Conservation (phyloP, 192 early-diverging fungal species). For the Phycomyces blakesleeanus region DNA sequence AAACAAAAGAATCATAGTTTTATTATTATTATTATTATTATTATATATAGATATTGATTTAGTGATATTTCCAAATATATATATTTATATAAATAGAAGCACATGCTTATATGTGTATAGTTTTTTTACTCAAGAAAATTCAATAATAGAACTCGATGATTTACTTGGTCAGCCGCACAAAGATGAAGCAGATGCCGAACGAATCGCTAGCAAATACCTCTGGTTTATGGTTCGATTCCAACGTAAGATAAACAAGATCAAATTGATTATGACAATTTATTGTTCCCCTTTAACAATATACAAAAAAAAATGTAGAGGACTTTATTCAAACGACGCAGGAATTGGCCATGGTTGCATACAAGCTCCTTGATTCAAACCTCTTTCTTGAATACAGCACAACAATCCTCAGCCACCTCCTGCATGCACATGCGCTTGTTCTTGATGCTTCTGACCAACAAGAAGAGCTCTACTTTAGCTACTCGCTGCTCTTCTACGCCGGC, state of each 20-base stretch:
- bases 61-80: too few species aligned
- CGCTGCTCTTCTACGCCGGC: conserved; percentile 44
- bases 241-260: too few species aligned
- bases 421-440: conserved; percentile 17
- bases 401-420: conserved; percentile 29
- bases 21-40: too few species aligned
- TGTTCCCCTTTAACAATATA: too few species aligned
- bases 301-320: too few species aligned
- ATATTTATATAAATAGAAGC: too few species aligned
- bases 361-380: conserved; percentile 47
- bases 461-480: conserved; percentile 45
- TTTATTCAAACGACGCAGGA: conserved; percentile 40
- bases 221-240: conserved; percentile 31
- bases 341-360: conserved; percentile 42
- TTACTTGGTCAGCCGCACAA: conserved; percentile 16
- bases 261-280: too few species aligned
- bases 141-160: conserved; percentile 31
- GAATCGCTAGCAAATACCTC: conserved; percentile 22
- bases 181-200: conserved; percentile 15
- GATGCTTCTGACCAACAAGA: conserved; percentile 16
- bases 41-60: too few species aligned
- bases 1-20: too few species aligned
- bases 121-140: not conserved
- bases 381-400: conserved; percentile 36
- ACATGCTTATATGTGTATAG: not conserved